phyloP scores from a whole-genome alignment of 805 yeast species.

The Teunomyces tritomae region DNA sequence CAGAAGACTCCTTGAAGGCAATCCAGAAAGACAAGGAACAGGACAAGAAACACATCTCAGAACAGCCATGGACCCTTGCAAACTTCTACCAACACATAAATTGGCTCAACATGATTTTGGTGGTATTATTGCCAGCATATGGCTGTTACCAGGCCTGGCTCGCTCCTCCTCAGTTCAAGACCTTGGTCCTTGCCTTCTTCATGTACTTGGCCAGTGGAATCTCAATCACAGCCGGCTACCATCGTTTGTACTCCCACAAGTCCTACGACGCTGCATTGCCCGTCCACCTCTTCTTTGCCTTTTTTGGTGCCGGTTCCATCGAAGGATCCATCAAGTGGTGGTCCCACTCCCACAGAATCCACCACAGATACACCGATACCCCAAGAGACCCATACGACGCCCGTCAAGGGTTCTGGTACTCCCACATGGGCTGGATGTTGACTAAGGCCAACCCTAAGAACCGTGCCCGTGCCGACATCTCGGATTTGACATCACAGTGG shows the following conservation, averaged over 20 bases:
- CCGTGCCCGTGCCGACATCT: conserved; percentile 78
- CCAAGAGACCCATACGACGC: conserved; percentile 84
- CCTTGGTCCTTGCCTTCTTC: conserved; percentile 52
- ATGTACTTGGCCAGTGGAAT: conserved; percentile 63
- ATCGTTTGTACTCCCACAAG: conserved; percentile 76
- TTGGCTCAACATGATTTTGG: conserved; percentile 72
- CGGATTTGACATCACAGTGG: conserved; percentile 75
- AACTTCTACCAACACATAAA: conserved; percentile 77
- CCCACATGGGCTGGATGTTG: conserved; percentile 87
- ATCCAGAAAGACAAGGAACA: conserved; percentile 38
- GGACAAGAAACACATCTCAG: conserved; percentile 59
- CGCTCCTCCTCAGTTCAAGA: conserved; percentile 50
- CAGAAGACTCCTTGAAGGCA: conserved; percentile 48
- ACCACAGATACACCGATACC: conserved; percentile 85
- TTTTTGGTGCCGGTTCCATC: conserved; percentile 79
- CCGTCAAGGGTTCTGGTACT: conserved; percentile 77
- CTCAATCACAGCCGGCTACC: conserved; percentile 84
- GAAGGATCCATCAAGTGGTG: conserved; percentile 90
- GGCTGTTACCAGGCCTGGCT: conserved; percentile 48
- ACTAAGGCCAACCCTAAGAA: conserved; percentile 75
- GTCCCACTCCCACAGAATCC: conserved; percentile 83
- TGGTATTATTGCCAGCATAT: conserved; percentile 54
- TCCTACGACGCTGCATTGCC: conserved; percentile 64
- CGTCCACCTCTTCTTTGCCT: conserved; percentile 61
- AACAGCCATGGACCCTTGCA: conserved; percentile 69